Evolutionary conservation across 2,329 filamentous ascomycete genomes (phyloP).

Genomic region (Arthrobotrys iridis): DNA sequence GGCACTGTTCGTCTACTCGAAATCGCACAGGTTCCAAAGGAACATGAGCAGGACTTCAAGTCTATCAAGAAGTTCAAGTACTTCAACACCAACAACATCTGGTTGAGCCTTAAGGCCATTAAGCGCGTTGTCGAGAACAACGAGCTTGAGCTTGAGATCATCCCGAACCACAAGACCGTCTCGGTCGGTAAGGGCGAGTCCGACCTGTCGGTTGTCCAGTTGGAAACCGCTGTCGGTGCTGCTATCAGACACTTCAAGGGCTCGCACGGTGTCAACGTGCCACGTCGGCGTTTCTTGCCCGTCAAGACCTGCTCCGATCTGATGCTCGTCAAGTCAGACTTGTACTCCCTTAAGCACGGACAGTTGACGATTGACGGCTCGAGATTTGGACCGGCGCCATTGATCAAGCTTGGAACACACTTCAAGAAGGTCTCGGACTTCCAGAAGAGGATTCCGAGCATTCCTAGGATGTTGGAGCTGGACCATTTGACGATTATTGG

Average conservation of each 20-base stretch:
- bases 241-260: conserved; percentile 99
- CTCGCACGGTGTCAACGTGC: conserved; percentile 98
- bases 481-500: conserved; percentile 98
- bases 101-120: conserved; percentile 96
- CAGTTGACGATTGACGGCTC: conserved; percentile 96
- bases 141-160: conserved; percentile 99
- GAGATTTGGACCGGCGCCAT: conserved; percentile 93
- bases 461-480: conserved; percentile 89
- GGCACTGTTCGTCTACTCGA: conserved; percentile 95
- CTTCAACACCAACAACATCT: conserved; percentile 99
- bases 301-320: conserved; percentile 99
- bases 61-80: conserved; percentile 99
- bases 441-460: conserved; percentile 85
- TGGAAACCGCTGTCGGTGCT: conserved; percentile 97
- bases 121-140: conserved; percentile 99
- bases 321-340: conserved; percentile 99
- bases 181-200: conserved; percentile 99
- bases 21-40: conserved; percentile 99
- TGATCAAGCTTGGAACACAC: conserved; percentile 98
- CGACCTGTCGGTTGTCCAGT: conserved; percentile 95
- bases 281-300: conserved; percentile 95
- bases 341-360: conserved; percentile 98
- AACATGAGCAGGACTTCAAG: conserved; percentile 99
- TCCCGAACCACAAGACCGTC: conserved; percentile 98
- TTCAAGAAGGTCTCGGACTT: conserved; percentile 99